Base-by-base conservation (phyloP, 1,284 basidiomycete species). In the Puccinia horiana region DNA sequence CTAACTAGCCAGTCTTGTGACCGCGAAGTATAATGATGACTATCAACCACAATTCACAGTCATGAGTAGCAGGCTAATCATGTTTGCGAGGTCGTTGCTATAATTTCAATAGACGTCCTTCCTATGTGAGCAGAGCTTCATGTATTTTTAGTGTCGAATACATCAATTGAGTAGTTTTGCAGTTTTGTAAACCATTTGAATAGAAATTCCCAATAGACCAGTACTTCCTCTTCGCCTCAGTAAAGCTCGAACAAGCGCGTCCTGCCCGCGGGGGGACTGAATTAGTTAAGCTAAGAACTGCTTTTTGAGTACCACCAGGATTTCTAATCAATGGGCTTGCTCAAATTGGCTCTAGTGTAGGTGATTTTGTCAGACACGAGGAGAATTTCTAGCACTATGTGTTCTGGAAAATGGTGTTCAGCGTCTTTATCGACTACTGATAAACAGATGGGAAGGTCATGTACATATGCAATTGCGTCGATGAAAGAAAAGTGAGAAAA, bases 81-180 rank as follows among this genome's bases (percentile, higher is more conserved):
- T n/a, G n/a, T n/a, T n/a, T n/a, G n/a, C n/a, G n/a, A n/a, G n/a
- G 42, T 16, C 42, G 23, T 42, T 14, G 29, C n/a, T 47, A n/a
- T 70, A n/a, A 70, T 70, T 52, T 70, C 29, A 29, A 35, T 70
- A 47, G 67, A 44, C 23, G 29, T 37, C 8, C 5, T 29, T 70
- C 14, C 42, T 70, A 52, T 70, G 42, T 70, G 49, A 70, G 69
- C 69, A 49, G 69, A 52, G 42, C 69, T 70, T 70, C 42, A 70
- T 70, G 42, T 49, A 44, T 47, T 70, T 29, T 70, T 42, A 47
- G 42, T 70, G n/a, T 44, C 42, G 23, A 52, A 52, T 52, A 70
- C 69, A 70, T 70, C 69, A 70, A 70, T 70, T 49, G 61, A 65
- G 61, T 65, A 23, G 61, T 49, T 42, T 35, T 44, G 67, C 16